A percentile compares a stretch with the other conserved stretches of the same genome.
phyloP scores from a whole-genome alignment of 148 eudicot species.

The Rhododendron ovatum region DNA sequence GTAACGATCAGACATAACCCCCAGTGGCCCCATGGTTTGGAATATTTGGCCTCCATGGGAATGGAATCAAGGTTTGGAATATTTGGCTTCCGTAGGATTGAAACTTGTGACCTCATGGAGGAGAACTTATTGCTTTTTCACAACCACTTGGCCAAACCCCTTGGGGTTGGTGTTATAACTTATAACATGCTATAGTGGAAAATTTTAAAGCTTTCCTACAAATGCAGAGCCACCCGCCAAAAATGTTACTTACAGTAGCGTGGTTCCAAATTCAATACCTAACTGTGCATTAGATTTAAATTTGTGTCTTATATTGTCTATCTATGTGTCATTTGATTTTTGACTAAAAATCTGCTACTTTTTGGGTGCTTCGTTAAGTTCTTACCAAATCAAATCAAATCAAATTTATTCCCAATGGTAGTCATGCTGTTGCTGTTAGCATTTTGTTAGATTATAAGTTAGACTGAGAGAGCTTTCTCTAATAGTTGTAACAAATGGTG shows the following conservation, averaged over 20 bases:
- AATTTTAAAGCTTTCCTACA: background rate
- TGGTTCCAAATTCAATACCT: background rate
- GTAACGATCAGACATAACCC: no score
- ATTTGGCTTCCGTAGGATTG: no score
- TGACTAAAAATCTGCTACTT: background rate
- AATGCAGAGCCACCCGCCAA: background rate
- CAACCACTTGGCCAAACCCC: no score
- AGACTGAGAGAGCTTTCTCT: conserved; percentile 1
- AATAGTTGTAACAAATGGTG: conserved; percentile 9
- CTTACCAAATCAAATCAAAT: background rate
- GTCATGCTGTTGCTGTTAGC: background rate
- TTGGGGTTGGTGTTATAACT: no score
- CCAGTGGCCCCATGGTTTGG: no score
- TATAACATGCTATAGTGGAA: background rate
- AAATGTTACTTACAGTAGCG: background rate
- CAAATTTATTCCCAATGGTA: background rate
- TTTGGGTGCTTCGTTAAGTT: background rate
- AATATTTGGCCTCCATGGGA: no score
- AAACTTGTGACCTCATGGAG: no score
- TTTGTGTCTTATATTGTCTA: background rate
- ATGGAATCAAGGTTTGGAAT: no score
- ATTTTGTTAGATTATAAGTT: background rate
- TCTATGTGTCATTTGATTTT: background rate
- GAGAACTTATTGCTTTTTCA: no score
- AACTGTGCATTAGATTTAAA: background rate